Evolutionary conservation across 306 rosid genomes (phyloP).

Genomic region (Fagus sylvatica): DNA sequence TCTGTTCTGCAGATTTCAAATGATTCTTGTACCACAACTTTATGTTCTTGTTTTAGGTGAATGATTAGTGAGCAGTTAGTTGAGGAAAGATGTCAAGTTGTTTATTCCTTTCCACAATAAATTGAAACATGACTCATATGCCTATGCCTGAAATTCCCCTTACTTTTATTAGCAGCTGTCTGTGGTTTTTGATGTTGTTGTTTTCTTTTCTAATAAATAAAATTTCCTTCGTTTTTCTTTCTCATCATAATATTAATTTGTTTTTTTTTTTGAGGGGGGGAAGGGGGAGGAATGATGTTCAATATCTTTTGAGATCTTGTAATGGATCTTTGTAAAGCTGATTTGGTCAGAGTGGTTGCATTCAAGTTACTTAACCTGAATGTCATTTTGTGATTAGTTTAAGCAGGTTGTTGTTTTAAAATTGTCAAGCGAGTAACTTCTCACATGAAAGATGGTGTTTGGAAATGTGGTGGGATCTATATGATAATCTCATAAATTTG

Average conservation of each 20-base stretch:
- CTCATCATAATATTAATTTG: conserved; percentile 30
- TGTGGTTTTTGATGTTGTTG: not conserved
- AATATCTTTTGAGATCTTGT: conserved; percentile 47
- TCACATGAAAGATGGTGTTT: conserved; percentile 29
- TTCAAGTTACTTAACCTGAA: conserved; percentile 40
- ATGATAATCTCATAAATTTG: conserved; percentile 10
- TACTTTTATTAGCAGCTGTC: not conserved
- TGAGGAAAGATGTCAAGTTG: not conserved
- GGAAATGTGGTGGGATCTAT: conserved; percentile 29
- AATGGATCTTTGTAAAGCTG: conserved; percentile 36
- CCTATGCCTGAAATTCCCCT: not conserved
- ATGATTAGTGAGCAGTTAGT: not conserved
- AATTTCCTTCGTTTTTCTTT: not conserved
- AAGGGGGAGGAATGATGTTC: conserved; percentile 42
- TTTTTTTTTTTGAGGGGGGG: conserved; percentile 18
- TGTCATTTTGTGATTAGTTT: conserved; percentile 40
- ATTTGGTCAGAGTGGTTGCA: conserved; percentile 49
- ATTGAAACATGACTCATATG: not conserved
- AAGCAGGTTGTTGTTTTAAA: conserved; percentile 38
- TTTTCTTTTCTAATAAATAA: not conserved
- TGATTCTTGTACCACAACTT: not conserved
- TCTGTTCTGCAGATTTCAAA: not conserved
- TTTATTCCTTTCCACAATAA: not conserved
- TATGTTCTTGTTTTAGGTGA: not conserved
- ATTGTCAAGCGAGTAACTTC: conserved; percentile 30